Conservation (phyloP, 2,329 filamentous ascomycete genomes). For the Pezicula radicicola region DNA sequence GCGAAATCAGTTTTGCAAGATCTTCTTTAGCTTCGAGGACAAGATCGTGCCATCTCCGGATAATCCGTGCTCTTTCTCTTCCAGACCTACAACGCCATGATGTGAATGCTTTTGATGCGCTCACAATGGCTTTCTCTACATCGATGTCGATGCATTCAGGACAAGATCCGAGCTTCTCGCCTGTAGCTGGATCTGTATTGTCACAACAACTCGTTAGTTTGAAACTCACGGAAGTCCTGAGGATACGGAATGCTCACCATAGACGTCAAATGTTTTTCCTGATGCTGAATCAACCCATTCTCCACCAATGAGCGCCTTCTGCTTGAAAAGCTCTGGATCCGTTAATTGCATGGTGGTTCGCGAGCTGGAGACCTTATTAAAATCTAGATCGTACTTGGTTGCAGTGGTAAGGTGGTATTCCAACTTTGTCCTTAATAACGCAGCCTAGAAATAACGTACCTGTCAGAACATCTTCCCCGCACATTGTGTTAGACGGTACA, state of each 20-base stretch:
- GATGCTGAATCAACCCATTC: conserved; percentile 81
- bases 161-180: conserved; percentile 72
- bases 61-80: conserved; percentile 65
- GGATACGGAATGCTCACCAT: too few species aligned
- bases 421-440: too few species aligned
- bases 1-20: conserved; percentile 66
- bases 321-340: conserved; percentile 57
- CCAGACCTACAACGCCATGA: conserved; percentile 66
- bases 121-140: conserved; percentile 72
- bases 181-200: conserved; percentile 77
- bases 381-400: too few species aligned
- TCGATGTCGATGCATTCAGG: conserved; percentile 78
- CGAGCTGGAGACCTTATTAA: too few species aligned
- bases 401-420: too few species aligned
- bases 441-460: too few species aligned
- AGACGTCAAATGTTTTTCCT: too few species aligned
- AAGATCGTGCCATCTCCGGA: conserved; percentile 75
- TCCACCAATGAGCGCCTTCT: conserved; percentile 78
- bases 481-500: too few species aligned
- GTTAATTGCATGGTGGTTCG: too few species aligned
- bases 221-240: too few species aligned
- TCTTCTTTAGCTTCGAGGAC: conserved; percentile 73
- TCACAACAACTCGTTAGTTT: conserved; percentile 60
- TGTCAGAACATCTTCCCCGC: too few species aligned
- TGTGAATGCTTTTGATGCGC: conserved; percentile 70